Conservation (phyloP, 2,329 filamentous ascomycete species). For the Hirsutella rhossiliensis region DNA sequence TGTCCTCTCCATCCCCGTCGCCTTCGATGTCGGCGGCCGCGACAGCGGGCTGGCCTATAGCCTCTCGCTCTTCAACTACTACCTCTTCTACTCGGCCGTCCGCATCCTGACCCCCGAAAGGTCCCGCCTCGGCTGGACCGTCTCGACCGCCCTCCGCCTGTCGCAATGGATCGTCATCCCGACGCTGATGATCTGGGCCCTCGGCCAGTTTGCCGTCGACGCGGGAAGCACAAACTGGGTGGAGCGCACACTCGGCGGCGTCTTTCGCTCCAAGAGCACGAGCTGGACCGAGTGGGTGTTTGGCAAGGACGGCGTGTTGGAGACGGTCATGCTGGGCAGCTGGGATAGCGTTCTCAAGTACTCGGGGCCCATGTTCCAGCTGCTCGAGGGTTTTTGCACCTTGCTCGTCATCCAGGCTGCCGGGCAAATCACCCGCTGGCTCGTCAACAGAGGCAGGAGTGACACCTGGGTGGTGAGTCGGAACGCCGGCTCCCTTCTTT, state of each 20-base stretch:
- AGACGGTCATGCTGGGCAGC: slow-evolving; percentile 66
- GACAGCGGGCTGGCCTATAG: slow-evolving; percentile 93
- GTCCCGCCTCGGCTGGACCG: slow-evolving; percentile 61
- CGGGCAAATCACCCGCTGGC: slow-evolving; percentile 87
- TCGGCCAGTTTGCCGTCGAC: slow-evolving; percentile 92
- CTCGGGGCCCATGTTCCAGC: slow-evolving; percentile 87
- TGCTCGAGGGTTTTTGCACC: slow-evolving; percentile 93
- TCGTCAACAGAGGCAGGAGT: slow-evolving; percentile 85
- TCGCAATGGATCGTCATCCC: slow-evolving; percentile 84
- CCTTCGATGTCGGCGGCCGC: slow-evolving; percentile 93
- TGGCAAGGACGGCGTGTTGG: slow-evolving; percentile 71
- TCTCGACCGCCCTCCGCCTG: slow-evolving; percentile 57
- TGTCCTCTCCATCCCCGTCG: slow-evolving; percentile 89
- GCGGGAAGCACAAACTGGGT: slow-evolving; percentile 70
- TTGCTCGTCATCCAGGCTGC: slow-evolving; percentile 89
- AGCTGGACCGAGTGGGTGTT: slow-evolving; percentile 76
- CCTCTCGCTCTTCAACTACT: slow-evolving; percentile 77
- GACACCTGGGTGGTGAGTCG: slow-evolving; percentile 87
- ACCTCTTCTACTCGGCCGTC: slow-evolving; percentile 74
- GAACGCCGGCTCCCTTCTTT: neutral
- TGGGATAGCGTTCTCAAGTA: slow-evolving; percentile 87
- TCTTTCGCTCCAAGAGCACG: slow-evolving; percentile 48
- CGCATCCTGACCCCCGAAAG: slow-evolving; percentile 69
- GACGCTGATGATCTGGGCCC: slow-evolving; percentile 79
- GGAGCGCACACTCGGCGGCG: slow-evolving; percentile 60